Evolutionary conservation across 192 early-diverging fungal genomes (phyloP).

Genomic region (Entomortierella chlamydospora): DNA sequence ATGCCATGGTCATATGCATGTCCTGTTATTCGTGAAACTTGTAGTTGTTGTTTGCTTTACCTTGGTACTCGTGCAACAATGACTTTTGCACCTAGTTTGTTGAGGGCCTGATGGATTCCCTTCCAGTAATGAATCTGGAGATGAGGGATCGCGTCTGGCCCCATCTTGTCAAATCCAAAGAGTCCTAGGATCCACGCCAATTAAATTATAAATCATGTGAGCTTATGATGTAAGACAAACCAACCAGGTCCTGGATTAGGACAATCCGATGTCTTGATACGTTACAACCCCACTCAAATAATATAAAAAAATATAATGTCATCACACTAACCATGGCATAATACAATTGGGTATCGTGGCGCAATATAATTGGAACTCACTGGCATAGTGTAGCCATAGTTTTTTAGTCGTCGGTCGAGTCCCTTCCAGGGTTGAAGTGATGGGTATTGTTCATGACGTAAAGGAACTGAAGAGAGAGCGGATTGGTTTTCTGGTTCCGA

Average conservation of each 20-base stretch:
- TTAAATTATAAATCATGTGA: too few species aligned
- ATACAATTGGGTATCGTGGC: conserved; percentile 81
- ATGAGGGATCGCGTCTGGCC: conserved; percentile 77
- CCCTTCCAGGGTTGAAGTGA: conserved; percentile 47
- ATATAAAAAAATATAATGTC: too few species aligned
- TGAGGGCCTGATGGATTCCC: conserved; percentile 81
- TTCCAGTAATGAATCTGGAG: conserved; percentile 93
- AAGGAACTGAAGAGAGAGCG: conserved; percentile 1
- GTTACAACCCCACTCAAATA: too few species aligned
- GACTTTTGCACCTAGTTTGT: conserved; percentile 84
- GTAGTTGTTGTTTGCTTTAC: conserved; percentile 12
- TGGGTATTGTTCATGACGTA: conserved; percentile 34
- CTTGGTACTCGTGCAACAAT: conserved; percentile 80
- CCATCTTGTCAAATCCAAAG: conserved; percentile 91
- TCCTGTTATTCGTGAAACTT: too few species aligned
- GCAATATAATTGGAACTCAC: conserved; percentile 76
- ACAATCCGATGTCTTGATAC: too few species aligned
- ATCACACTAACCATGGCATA: conserved; percentile 79
- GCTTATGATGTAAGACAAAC: too few species aligned
- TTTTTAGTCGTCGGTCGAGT: conserved; percentile 65
- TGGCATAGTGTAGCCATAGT: conserved; percentile 55
- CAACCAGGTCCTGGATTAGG: too few species aligned
- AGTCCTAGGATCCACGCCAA: conserved; percentile 59
- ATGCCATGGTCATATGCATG: neutral
- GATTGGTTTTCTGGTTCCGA: neutral